Evolutionary conservation across 495 filamentous ascomycete species (phyloP), one percentile per base, ranked within the genome.

Genomic region (Hyaloscypha variabilis): DNA sequence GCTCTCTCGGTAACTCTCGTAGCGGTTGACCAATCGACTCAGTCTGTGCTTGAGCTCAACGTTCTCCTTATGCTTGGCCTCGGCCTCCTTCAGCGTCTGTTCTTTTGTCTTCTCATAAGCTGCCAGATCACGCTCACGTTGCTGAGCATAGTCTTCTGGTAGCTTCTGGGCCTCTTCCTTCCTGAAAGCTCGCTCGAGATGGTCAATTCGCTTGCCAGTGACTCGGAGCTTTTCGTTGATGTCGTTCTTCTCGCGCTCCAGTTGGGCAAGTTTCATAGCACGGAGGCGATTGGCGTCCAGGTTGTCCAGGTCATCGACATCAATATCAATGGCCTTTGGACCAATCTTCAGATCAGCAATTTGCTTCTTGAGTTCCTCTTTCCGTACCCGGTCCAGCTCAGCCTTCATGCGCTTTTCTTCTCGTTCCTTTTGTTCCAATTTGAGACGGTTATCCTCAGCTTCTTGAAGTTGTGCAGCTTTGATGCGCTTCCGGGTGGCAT

Each of bases 241-340:
- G 71, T 86, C 93, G 72, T 94, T 96, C 87, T 98, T 99, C 82
- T 99, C 96, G 65, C 94, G 93, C 78, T 98, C 95, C 19, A 99
- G 86, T 75, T 97, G 93, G 50, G 91, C 90, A 50, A 99, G 87
- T 82, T 97, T 97, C 79, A 99, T 90, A 62, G 91, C 88, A 75
- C 95, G 92, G 68, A 99, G 88, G 68, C 89, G 90, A 75, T 91
- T 90, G 74, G 86, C 90, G 76, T 98, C 95, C 50, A 97, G 85
- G 62, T 93, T 93, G 66, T 92, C 88, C 25, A 88, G 73, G 50
- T 88, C 83, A 51, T 87, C 84, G 51, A 93, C 77, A 71, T 96
- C 91, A 52, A 96, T 85, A 70, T 97, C 91, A 53, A 97, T 83
- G 60, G 90, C 89, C 77, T 94, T 92, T 29, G 83, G 80, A 39